Base-by-base conservation (phyloP, 441 rosid genomes). In the Euphorbia celastroides region DNA sequence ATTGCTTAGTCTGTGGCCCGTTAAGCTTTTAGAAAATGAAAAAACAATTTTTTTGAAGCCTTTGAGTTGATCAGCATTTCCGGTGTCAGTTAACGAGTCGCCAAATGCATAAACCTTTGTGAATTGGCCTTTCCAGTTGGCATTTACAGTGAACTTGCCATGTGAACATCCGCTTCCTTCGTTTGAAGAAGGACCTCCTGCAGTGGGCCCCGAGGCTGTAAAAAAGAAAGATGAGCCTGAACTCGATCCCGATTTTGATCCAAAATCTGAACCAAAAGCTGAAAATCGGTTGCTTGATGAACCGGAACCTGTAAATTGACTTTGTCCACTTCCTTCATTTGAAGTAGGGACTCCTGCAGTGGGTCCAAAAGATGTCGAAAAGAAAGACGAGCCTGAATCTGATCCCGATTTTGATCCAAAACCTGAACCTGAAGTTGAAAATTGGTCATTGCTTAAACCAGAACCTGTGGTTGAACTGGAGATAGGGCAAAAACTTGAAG, bases 21-120 rank as follows among this genome's bases (percentile, higher is more conserved):
- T 8, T 19, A 44, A 26, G 10, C n/a, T 13, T 25, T 34, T 7
- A 1, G 7, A 0, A 75, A 11, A n/a, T 10, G 66, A 20, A 13
- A 41, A 70, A 9, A 30, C 27, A 30, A 71, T 71, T 27, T 72
- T 12, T 31, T 77, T 68, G 11, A 81, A 56, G 19, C 72, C 67
- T 27, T 79, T 10, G 17, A 57, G 19, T 52, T 13, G 27, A 28
- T 27, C 61, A 34, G 84, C 81, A 51, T 83, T 83, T 46, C 83
- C 85, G 0, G 84, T 75, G 69, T 83, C 82, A 0, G 87, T 82
- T 46, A 34, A 79, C 1, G 86, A 75, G 66, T 74, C 82, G 25
- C 86, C 85, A 34, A 82, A 82, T 11, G 83, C 83, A 57, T 25
- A 81, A 34, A 79, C 67, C 60, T 81, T 79, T 26, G 50, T 2